Conservation (phyloP, 768 basidiomycete genomes). For the Kwoniella shandongensis region DNA sequence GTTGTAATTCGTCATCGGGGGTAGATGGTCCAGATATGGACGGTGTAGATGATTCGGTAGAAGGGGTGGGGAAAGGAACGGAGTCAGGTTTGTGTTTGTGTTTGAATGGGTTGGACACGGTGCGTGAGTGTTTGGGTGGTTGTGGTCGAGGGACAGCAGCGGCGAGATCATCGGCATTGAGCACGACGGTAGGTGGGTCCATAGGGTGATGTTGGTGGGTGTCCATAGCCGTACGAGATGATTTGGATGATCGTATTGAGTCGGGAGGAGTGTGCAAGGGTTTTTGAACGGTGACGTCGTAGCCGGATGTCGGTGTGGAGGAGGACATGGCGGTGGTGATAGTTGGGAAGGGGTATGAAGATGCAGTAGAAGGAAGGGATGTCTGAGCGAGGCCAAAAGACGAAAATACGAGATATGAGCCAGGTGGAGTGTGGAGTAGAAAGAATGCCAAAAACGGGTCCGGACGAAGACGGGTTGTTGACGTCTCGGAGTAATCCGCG, state of each 20-base stretch:
- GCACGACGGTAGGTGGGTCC: neutral
- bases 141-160: constrained; percentile 3
- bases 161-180: neutral
- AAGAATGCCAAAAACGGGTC: constrained; percentile 6
- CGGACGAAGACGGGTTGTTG: constrained; percentile 17
- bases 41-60: constrained; percentile 7
- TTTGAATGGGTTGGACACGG: constrained; percentile 20
- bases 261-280: constrained; percentile 39
- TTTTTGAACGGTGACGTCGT: constrained; percentile 24
- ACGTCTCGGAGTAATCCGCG: too few species aligned
- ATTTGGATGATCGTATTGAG: constrained; percentile 29
- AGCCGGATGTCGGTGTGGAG: constrained; percentile 17
- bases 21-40: constrained; percentile 3
- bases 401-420: too few species aligned
- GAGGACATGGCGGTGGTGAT: constrained; percentile 16
- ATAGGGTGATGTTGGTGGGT: constrained; percentile 14
- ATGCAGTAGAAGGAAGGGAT: constrained; percentile 23
- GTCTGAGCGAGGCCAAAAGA: constrained; percentile 25
- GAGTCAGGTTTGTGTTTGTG: constrained; percentile 20
- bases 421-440: neutral
- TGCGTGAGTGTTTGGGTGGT: constrained; percentile 19
- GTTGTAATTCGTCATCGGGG: constrained; percentile 46
- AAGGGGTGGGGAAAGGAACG: constrained; percentile 9
- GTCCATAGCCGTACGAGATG: constrained; percentile 24
- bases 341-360: constrained; percentile 7